phyloP scores from a whole-genome alignment of 257 asterid genomes.

The Salvia rosmarinus region DNA sequence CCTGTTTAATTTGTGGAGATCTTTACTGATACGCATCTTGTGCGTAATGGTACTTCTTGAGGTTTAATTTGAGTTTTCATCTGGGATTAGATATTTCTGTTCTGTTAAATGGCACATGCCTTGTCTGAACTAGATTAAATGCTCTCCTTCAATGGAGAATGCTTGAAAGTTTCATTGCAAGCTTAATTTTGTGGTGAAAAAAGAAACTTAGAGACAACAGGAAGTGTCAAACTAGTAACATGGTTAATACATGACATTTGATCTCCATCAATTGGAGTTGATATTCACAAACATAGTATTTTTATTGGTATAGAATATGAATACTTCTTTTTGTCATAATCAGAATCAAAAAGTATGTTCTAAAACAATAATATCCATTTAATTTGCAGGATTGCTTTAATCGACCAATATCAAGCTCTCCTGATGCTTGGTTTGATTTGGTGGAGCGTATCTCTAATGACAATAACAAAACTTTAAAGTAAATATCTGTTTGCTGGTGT shows the following conservation, averaged over 20 bases:
- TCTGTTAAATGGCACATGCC: conserved; percentile 15
- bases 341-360: conserved; percentile 1
- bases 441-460: conserved; percentile 95
- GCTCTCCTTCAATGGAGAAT: conserved; percentile 8
- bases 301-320: neutral
- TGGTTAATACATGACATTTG: neutral
- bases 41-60: neutral
- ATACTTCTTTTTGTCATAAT: neutral
- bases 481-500: conserved; percentile 35
- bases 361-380: neutral
- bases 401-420: conserved; percentile 95
- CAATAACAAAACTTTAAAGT: conserved; percentile 89
- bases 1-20: conserved; percentile 12
- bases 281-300: neutral
- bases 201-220: neutral
- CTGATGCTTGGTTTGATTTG: conserved; percentile 99
- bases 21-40: conserved; percentile 9
- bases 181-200: conserved; percentile 9
- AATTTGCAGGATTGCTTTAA: conserved; percentile 89
- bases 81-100: neutral
- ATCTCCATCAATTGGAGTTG: too few species aligned
- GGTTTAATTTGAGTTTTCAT: neutral
- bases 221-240: neutral
- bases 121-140: conserved; percentile 14
- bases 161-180: conserved; percentile 17